Evolutionary conservation across 805 yeast species (phyloP).

Genomic region (Maudiozyma serrabonitensis): DNA sequence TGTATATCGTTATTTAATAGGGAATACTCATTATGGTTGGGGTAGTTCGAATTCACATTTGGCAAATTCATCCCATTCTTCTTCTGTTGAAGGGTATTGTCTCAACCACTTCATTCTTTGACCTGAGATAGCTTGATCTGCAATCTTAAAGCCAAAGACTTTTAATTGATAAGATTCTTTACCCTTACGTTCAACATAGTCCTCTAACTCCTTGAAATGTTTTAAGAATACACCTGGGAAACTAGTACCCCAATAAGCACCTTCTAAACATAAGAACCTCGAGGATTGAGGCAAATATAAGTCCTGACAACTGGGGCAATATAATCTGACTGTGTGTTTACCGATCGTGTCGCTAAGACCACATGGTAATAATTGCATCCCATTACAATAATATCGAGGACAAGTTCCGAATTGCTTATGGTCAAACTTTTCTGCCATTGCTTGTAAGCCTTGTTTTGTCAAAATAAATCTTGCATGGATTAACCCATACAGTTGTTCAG

Average conservation of each 20-base stretch:
- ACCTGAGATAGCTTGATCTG: conserved; percentile 67
- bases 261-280: conserved; percentile 83
- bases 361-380: conserved; percentile 82
- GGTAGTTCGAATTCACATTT: conserved; percentile 58
- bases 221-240: conserved; percentile 89
- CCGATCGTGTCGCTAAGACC: conserved; percentile 90
- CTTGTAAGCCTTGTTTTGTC: conserved; percentile 79
- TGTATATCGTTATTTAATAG: background rate
- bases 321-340: conserved; percentile 80
- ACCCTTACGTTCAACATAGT: conserved; percentile 54
- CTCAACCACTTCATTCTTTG: conserved; percentile 97
- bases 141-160: conserved; percentile 78
- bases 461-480: conserved; percentile 88
- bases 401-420: conserved; percentile 84
- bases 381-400: conserved; percentile 82
- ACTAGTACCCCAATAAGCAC: conserved; percentile 94
- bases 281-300: conserved; percentile 79
- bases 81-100: conserved; percentile 54
- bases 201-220: conserved; percentile 83
- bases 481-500: conserved; percentile 85
- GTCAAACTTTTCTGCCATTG: conserved; percentile 91
- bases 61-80: conserved; percentile 52
- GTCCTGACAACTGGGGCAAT: conserved; percentile 92
- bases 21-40: conserved; percentile 1
- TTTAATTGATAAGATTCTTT: conserved; percentile 52